A percentile compares a stretch with the other conserved stretches of the same genome.
Evolutionary conservation across 1,284 basidiomycete genomes (phyloP).

Genomic region (Sphagnurus paluster): DNA sequence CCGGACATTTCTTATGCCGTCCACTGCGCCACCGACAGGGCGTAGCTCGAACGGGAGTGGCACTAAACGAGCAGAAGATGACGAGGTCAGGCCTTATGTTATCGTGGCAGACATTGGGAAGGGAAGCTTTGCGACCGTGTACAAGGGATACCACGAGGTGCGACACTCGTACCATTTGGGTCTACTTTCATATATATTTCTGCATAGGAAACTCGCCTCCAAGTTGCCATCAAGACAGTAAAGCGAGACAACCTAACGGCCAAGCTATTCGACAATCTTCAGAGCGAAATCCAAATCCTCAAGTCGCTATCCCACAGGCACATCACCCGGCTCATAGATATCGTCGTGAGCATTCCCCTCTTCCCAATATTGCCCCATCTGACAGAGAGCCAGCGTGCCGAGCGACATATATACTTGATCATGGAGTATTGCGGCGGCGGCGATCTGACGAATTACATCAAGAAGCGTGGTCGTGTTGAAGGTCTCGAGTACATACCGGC

Average conservation of each 20-base stretch:
- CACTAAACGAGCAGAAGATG: conserved; percentile 44
- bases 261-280: conserved; percentile 95
- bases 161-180: conserved; percentile 26
- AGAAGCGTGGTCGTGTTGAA: conserved; percentile 86
- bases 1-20: conserved; percentile 11
- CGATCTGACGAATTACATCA: conserved; percentile 95
- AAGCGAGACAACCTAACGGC: conserved; percentile 85
- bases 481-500: conserved; percentile 78
- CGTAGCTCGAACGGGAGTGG: conserved; percentile 6
- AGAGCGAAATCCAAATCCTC: conserved; percentile 96
- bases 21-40: conserved; percentile 11
- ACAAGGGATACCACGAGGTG: conserved; percentile 89
- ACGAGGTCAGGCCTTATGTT: conserved; percentile 72
- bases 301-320: conserved; percentile 93
- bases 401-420: conserved; percentile 93
- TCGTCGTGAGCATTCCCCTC: conserved; percentile 59
- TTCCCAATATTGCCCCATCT: background rate
- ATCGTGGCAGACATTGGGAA: conserved; percentile 75
- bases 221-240: conserved; percentile 96
- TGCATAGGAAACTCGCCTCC: conserved; percentile 68
- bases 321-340: conserved; percentile 92
- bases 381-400: conserved; percentile 67
- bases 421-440: conserved; percentile 98
- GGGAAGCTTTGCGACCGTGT: conserved; percentile 96
- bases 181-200: conserved; percentile 1